Conservation (phyloP, 2,329 filamentous ascomycete genomes). For the Alternaria arbusti region DNA sequence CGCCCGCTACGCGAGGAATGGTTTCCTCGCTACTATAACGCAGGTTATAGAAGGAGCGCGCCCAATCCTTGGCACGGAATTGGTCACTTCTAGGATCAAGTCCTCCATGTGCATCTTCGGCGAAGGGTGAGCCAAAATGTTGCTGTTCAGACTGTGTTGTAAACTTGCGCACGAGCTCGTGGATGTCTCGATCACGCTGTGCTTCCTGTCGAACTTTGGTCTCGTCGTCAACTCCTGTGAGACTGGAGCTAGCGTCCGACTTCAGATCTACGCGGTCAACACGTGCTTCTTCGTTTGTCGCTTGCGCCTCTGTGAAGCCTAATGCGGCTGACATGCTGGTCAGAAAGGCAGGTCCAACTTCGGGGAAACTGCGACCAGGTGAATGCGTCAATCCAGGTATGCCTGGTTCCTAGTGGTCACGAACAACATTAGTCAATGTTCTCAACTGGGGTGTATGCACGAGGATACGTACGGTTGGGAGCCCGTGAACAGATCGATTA, state of each 20-base stretch:
- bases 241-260: constrained; percentile 17
- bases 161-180: constrained; percentile 48
- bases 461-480: background rate
- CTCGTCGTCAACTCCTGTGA: background rate
- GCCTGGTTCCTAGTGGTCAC: background rate
- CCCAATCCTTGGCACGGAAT: constrained; percentile 54
- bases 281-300: background rate
- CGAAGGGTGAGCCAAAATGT: constrained; percentile 39
- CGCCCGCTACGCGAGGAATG: constrained; percentile 61
- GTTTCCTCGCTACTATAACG: constrained; percentile 55
- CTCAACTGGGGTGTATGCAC: background rate
- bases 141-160: constrained; percentile 40
- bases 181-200: constrained; percentile 22
- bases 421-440: background rate
- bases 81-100: constrained; percentile 52
- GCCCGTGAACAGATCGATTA: background rate
- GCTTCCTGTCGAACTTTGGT: constrained; percentile 3
- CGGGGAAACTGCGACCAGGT: background rate
- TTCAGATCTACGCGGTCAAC: background rate
- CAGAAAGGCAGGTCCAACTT: background rate
- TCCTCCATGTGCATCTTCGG: constrained; percentile 44
- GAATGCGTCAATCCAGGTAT: background rate
- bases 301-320: background rate
- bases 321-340: constrained; percentile 1
- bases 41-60: constrained; percentile 54